Evolutionary conservation across 345 rosid species (phyloP).

Genomic region (Murraya koenigii): DNA sequence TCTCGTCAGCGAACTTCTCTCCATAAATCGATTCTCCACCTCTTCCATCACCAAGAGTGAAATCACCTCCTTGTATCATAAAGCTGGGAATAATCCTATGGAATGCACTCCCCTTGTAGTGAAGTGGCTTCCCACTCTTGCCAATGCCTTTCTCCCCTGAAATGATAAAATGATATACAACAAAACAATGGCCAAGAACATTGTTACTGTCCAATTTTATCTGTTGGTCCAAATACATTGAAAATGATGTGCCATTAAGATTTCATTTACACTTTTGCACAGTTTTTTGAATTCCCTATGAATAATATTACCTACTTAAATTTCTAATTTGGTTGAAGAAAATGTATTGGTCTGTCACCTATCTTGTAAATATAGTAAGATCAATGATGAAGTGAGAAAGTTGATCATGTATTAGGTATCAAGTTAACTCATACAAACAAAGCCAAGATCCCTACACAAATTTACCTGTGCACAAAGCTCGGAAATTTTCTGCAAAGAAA

Average conservation of each 20-base stretch:
- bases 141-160: constrained; percentile 91
- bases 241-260: background rate
- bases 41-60: constrained; percentile 90
- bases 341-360: background rate
- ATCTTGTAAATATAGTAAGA: background rate
- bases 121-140: constrained; percentile 86
- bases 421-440: background rate
- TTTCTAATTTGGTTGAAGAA: background rate
- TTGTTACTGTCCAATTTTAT: background rate
- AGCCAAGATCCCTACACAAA: background rate
- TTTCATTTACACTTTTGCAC: background rate
- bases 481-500: constrained; percentile 82
- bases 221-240: background rate
- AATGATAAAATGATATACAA: background rate
- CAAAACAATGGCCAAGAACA: background rate
- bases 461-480: constrained; percentile 94
- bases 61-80: constrained; percentile 96
- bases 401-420: background rate
- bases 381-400: too few species aligned
- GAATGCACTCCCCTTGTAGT: constrained; percentile 74
- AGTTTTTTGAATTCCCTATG: background rate
- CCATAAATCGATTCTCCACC: constrained; percentile 98
- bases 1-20: constrained; percentile 90
- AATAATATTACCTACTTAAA: background rate
- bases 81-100: constrained; percentile 98